Conservation (phyloP, 139 green algal genomes). For the Micractinium sp. region DNA sequence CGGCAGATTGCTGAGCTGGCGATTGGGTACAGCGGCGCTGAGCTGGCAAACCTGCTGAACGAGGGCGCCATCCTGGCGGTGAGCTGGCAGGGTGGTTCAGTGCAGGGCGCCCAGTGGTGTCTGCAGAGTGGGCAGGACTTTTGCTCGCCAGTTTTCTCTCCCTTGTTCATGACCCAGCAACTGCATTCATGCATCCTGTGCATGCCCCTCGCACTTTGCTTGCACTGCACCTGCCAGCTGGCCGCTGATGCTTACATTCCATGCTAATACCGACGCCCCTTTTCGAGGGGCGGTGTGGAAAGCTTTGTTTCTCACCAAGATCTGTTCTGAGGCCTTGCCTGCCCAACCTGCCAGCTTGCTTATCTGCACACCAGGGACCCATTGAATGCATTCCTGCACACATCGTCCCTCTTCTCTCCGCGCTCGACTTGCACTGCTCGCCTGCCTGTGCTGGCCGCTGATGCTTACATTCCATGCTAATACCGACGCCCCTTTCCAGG, state of each 20-base stretch:
- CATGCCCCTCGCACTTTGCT: neutral
- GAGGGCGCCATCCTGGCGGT: conserved; percentile 78
- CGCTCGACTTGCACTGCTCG: too few relatives aligned
- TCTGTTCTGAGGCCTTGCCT: too few relatives aligned
- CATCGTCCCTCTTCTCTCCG: too few relatives aligned
- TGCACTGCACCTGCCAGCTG: neutral
- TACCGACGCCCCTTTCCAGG: too few relatives aligned
- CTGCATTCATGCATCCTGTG: too few relatives aligned
- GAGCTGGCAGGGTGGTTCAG: neutral
- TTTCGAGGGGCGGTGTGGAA: too few relatives aligned
- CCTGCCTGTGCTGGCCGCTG: neutral
- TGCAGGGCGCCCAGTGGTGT: neutral
- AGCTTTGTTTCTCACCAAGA: too few relatives aligned
- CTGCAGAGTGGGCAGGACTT: neutral
- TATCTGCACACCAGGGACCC: too few relatives aligned
- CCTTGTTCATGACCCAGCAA: neutral
- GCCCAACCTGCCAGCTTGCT: too few relatives aligned
- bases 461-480: neutral
- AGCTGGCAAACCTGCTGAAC: conserved; percentile 83
- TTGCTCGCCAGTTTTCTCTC: neutral
- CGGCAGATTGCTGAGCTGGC: conserved; percentile 58
- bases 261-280: neutral
- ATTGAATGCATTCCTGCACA: neutral
- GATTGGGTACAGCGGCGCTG: conserved; percentile 71
- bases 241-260: neutral